phyloP scores from a whole-genome alignment of 345 rosid species.

The Eucalyptus tenuipes region DNA sequence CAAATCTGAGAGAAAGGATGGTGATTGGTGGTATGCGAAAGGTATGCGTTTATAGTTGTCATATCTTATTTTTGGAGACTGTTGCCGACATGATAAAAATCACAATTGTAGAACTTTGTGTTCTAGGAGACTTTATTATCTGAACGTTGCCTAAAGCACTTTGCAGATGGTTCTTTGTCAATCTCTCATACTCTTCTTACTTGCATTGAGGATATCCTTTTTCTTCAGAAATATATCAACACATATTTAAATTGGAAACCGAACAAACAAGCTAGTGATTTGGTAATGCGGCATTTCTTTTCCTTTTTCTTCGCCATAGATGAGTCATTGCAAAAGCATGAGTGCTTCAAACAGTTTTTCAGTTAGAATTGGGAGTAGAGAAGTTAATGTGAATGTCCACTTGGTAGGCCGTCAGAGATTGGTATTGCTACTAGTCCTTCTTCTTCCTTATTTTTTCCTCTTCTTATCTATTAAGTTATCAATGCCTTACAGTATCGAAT shows the following conservation, averaged over 20 bases:
- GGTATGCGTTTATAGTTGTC: slow-evolving; percentile 22
- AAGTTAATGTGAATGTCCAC: not conserved
- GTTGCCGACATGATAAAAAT: not conserved
- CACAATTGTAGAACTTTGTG: not conserved
- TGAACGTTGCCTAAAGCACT: not conserved
- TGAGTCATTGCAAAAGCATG: not conserved
- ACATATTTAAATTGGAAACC: not conserved
- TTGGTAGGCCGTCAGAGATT: not conserved
- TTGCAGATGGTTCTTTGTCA: not conserved
- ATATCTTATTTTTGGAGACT: not conserved
- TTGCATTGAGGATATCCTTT: not conserved
- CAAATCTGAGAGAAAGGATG: slow-evolving; percentile 26
- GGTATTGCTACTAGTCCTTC: not conserved
- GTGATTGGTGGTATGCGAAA: slow-evolving; percentile 82
- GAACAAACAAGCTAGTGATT: not conserved
- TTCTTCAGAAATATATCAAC: not conserved
- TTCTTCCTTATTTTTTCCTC: not conserved
- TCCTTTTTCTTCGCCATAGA: not conserved
- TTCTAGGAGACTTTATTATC: not conserved
- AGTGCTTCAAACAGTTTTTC: not conserved
- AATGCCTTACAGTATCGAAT: not conserved
- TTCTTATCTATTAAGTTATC: not conserved
- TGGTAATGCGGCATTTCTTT: not conserved
- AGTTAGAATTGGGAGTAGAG: not conserved
- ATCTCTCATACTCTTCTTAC: not conserved